phyloP scores from a whole-genome alignment of 345 rosid species.

The Salix dunnii region DNA sequence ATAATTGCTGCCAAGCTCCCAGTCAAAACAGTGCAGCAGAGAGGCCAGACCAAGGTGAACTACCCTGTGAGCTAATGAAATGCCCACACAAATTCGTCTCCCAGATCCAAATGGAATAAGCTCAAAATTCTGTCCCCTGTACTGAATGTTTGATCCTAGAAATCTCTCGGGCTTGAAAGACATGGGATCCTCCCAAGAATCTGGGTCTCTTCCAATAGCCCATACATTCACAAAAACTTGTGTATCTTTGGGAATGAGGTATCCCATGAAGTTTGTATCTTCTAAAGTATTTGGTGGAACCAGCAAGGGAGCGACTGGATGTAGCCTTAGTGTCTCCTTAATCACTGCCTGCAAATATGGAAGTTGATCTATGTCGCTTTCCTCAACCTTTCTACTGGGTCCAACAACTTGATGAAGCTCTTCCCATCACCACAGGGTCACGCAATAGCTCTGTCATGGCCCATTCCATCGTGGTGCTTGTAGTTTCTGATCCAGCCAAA shows the following conservation, averaged over 20 bases:
- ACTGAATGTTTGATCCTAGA: slow-evolving; percentile 14
- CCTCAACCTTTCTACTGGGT: background rate
- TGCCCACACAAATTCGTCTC: slow-evolving; percentile 16
- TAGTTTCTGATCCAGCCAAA: slow-evolving; percentile 17
- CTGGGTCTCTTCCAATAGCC: slow-evolving; percentile 23
- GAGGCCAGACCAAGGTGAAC: slow-evolving; percentile 14
- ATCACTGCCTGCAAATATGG: slow-evolving; percentile 14
- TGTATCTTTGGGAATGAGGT: slow-evolving; percentile 7
- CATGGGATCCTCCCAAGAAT: slow-evolving; percentile 18
- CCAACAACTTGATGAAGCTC: slow-evolving; percentile 13
- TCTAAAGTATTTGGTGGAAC: slow-evolving; percentile 4
- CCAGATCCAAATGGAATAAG: slow-evolving; percentile 20
- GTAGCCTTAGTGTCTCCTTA: slow-evolving; percentile 5
- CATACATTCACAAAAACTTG: slow-evolving; percentile 14
- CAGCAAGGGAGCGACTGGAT: slow-evolving; percentile 8
- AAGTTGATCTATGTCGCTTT: slow-evolving; percentile 11
- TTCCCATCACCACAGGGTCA: slow-evolving; percentile 12
- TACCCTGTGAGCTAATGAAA: slow-evolving; percentile 11
- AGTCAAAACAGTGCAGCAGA: slow-evolving; percentile 16
- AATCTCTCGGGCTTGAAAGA: slow-evolving; percentile 19
- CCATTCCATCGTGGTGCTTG: slow-evolving; percentile 21
- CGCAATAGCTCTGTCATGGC: slow-evolving; percentile 13
- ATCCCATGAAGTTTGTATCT: slow-evolving; percentile 17
- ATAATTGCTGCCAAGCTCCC: slow-evolving; percentile 7
- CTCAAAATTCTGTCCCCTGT: slow-evolving; percentile 13